phyloP scores from a whole-genome alignment of 1,284 basidiomycete genomes.

The Ceratobasidium sp. region DNA sequence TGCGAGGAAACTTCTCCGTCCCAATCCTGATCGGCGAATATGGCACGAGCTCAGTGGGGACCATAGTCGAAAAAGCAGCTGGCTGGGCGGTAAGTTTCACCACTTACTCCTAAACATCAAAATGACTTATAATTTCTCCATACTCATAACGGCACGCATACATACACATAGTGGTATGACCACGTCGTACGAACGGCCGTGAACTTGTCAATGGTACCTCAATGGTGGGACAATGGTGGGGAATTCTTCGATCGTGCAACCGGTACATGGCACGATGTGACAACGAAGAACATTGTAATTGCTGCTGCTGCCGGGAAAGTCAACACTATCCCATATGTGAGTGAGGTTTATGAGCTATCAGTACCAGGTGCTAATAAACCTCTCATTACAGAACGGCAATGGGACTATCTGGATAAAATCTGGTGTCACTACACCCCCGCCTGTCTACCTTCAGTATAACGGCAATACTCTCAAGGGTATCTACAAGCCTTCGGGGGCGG shows the following conservation, averaged over 20 bases:
- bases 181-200: constrained; percentile 40
- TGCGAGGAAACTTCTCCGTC: constrained; percentile 42
- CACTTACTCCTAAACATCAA: too few relatives aligned
- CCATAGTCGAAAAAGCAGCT: constrained; percentile 40
- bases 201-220: constrained; percentile 22
- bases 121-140: too few relatives aligned
- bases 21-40: constrained; percentile 42
- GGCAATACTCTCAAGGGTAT: constrained; percentile 41
- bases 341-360: not conserved
- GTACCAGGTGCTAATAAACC: not conserved
- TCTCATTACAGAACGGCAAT: constrained; percentile 36
- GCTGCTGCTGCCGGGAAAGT: constrained; percentile 30
- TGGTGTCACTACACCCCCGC: constrained; percentile 19
- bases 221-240: constrained; percentile 42
- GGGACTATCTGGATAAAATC: constrained; percentile 41
- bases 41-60: constrained; percentile 22
- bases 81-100: constrained; percentile 41
- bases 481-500: constrained; percentile 25
- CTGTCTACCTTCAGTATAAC: constrained; percentile 41
- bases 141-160: not conserved
- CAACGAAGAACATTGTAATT: constrained; percentile 39
- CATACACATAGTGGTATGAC: constrained; percentile 36
- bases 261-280: constrained; percentile 39
- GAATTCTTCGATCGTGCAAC: constrained; percentile 41
- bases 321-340: constrained; percentile 43